Percentiles rank a stretch among this genome's conserved stretches.
These are phyloP conservation scores for Hanseniaspora occidentalis DNA, from an alignment of 805 yeast genomes.

Conservation along the genomic window DNA sequence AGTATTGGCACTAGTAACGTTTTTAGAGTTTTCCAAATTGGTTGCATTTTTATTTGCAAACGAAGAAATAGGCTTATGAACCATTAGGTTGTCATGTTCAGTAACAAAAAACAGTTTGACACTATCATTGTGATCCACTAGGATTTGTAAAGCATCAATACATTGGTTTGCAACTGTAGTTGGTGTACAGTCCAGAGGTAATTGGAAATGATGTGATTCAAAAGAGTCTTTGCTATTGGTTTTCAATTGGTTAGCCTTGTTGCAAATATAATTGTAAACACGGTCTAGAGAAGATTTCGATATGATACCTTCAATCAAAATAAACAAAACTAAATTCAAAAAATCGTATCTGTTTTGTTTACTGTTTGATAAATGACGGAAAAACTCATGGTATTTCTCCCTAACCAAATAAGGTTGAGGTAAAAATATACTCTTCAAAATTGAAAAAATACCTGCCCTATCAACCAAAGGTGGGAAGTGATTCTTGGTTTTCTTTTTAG, in stretches of 20 bases:
- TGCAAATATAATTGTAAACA: slow-evolving; percentile 44
- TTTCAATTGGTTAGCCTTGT: slow-evolving; percentile 19
- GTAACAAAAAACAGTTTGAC: slow-evolving; percentile 64
- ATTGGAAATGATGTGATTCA: slow-evolving; percentile 10
- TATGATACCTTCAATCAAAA: slow-evolving; percentile 63
- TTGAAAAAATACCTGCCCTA: slow-evolving; percentile 58
- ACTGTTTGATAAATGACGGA: slow-evolving; percentile 57
- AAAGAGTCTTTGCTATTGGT: slow-evolving; percentile 4
- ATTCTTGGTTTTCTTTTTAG: slow-evolving; percentile 24
- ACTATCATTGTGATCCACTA: slow-evolving; percentile 55
- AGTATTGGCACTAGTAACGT: neutral
- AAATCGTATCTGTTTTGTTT: slow-evolving; percentile 71
- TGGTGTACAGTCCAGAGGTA: slow-evolving; percentile 44
- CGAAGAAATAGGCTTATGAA: slow-evolving; percentile 25
- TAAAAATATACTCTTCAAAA: slow-evolving; percentile 57
- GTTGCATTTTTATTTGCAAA: slow-evolving; percentile 22
- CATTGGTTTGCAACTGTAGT: slow-evolving; percentile 63
- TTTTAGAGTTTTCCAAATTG: slow-evolving; percentile 11
- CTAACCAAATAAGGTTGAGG: slow-evolving; percentile 56
- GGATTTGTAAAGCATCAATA: slow-evolving; percentile 58
- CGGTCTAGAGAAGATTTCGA: slow-evolving; percentile 50
- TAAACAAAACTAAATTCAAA: slow-evolving; percentile 49
- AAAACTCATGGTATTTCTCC: slow-evolving; percentile 50
- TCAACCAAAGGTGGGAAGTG: slow-evolving; percentile 62
- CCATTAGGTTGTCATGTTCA: slow-evolving; percentile 50